Evolutionary conservation across 2,329 filamentous ascomycete species (phyloP), one percentile per base, ranked within the genome.

Genomic region (Teratosphaeria nubilosa): DNA sequence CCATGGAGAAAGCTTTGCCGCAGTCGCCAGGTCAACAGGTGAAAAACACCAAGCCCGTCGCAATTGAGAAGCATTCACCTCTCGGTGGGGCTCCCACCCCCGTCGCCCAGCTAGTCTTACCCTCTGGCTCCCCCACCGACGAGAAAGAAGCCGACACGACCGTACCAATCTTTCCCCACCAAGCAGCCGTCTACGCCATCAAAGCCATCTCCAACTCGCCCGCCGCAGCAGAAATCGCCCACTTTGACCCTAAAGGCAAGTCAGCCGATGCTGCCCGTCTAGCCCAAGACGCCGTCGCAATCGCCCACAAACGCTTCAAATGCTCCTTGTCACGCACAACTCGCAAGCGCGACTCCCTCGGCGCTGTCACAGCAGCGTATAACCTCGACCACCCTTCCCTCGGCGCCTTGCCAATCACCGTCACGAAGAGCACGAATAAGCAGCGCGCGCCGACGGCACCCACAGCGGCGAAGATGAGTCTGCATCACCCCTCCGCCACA

Each of bases 261-360:
- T 82, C 85, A 0, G 82, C 80, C 51, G 86, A 83, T 1, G 75
- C 85, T 1, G 83, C 86, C 59, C 78, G 80, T 27, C 74, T 85
- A 2, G 77, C 80, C 51, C 83, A 87, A 67, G 76, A 80, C 1
- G 76, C 80, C 0, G 80, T 86, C 10, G 77, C 85, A 3, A 77
- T 78, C 59, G 81, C 85, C 34, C 86, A 86, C 0, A 83, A 87
- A 68, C 79, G 81, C 32, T 86, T 90, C 72, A 85, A 83, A 64
- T 87, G 84, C 25, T 80, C 85, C 2, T 80, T 91, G 1, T 82
- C 88, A n/a, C 90, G 86, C 82, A 71, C 66, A n/a, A 64, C 73
- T 14, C 69, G 72, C 11, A 63, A 69, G 27, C 60, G 63, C 27
- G 62, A 67, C 52, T 61, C 58, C 41, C 58, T 66, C 10, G 65